phyloP scores from a whole-genome alignment of 2,329 filamentous ascomycete genomes.

The Fusarium sp. region DNA sequence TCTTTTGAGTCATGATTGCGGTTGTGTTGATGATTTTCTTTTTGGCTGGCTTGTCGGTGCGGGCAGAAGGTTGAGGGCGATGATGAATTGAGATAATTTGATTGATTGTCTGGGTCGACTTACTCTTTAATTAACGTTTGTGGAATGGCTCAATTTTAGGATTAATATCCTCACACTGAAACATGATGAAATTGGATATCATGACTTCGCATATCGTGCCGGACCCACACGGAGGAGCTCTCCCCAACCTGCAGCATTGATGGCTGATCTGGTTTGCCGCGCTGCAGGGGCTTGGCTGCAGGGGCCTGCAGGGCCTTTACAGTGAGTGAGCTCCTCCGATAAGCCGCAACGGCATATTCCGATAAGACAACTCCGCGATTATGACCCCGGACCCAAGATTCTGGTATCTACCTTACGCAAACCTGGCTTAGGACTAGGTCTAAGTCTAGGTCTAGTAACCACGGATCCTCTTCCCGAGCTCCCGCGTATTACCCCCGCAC shows the following conservation, averaged over 20 bases:
- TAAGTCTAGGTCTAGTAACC: not conserved
- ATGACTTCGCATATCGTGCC: not conserved
- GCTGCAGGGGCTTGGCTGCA: no score
- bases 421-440: not conserved
- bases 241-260: not conserved
- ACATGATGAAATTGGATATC: no score
- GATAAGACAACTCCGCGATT: not conserved
- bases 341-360: no score
- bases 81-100: no score
- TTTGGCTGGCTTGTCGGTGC: not conserved
- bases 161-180: no score
- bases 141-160: no score
- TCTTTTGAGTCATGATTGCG: constrained; percentile 23
- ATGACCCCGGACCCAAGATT: constrained; percentile 17
- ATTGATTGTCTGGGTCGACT: no score
- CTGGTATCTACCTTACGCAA: not conserved
- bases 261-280: no score
- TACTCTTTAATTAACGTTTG: no score
- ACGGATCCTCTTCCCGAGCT: not conserved
- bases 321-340: constrained; percentile 11
- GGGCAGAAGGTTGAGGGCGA: no score
- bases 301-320: not conserved
- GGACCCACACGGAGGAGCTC: constrained; percentile 31
- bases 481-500: not conserved
- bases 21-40: no score